Conservation (phyloP, 805 yeast species). For the Kodamaea hsintzibuensis region DNA sequence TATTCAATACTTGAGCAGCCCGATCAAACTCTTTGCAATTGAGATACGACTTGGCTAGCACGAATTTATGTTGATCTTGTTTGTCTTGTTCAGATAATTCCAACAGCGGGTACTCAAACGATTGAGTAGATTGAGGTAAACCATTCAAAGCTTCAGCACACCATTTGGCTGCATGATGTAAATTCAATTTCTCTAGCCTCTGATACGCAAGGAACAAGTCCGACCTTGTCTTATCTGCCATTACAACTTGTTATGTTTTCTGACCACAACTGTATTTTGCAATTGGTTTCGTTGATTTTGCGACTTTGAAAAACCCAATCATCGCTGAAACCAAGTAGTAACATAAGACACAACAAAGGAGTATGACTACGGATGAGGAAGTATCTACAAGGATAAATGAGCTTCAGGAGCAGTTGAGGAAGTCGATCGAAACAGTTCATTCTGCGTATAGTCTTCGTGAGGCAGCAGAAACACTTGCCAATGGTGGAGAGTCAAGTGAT, state of each 20-base stretch:
- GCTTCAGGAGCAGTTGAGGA: slow-evolving; percentile 10
- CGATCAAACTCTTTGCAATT: slow-evolving; percentile 84
- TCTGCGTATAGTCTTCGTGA: slow-evolving; percentile 2
- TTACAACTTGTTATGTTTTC: background rate
- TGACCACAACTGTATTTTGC: background rate
- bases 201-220: slow-evolving; percentile 32
- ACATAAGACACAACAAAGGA: no score
- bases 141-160: slow-evolving; percentile 77
- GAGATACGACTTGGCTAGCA: slow-evolving; percentile 72
- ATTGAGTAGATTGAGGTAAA: slow-evolving; percentile 27
- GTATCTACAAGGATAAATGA: slow-evolving; percentile 5
- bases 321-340: background rate
- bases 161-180: slow-evolving; percentile 80
- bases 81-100: slow-evolving; percentile 32
- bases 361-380: slow-evolving; percentile 4
- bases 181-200: slow-evolving; percentile 54
- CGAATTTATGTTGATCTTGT: slow-evolving; percentile 43
- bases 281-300: background rate
- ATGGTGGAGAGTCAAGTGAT: background rate
- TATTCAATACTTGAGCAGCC: slow-evolving; percentile 58
- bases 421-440: slow-evolving; percentile 3
- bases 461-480: background rate
- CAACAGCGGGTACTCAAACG: slow-evolving; percentile 11
- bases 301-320: background rate
- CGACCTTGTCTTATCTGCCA: slow-evolving; percentile 12